These are phyloP conservation scores for Tripidium arundinaceum DNA, from an alignment of 202 grass and related monocot species.

Conservation along the genomic window DNA sequence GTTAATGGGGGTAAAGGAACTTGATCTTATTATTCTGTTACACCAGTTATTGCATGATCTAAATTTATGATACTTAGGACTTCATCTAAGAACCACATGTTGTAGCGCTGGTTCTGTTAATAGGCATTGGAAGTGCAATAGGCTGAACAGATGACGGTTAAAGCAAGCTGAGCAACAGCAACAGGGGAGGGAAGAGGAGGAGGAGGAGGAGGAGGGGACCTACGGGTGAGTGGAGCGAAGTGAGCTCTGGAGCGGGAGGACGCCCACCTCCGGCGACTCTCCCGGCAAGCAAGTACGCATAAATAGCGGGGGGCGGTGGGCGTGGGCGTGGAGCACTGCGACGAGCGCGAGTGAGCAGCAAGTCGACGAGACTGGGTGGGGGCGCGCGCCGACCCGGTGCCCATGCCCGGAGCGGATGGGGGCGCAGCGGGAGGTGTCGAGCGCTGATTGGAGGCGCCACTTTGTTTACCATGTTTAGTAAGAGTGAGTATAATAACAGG, in stretches of 20 bases:
- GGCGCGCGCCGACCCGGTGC: not conserved
- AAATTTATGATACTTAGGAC: not conserved
- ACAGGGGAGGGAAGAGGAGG: not conserved
- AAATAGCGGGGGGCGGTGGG: slow-evolving; percentile 19
- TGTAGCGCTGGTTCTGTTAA: not conserved
- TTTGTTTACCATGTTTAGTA: too few species aligned
- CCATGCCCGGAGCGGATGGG: slow-evolving; percentile 30
- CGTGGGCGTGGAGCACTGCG: not conserved
- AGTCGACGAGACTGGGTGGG: not conserved
- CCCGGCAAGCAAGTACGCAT: slow-evolving; percentile 5
- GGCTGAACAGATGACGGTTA: not conserved
- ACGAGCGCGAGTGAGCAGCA: not conserved
- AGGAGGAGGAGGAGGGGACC: not conserved
- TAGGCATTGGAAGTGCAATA: not conserved
- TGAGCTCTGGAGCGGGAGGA: not conserved
- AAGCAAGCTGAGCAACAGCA: too few species aligned
- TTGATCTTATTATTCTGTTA: too few species aligned
- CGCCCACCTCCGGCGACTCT: not conserved
- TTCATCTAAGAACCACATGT: not conserved
- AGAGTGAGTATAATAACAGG: too few species aligned
- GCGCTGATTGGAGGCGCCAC: slow-evolving; percentile 2
- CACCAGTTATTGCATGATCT: too few species aligned
- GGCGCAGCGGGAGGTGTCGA: slow-evolving; percentile 17
- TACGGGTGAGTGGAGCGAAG: not conserved
- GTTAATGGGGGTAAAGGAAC: too few species aligned